These are phyloP conservation scores for Metarhizium rileyi DNA, from an alignment of 2,329 filamentous ascomycete genomes.

Conservation along the genomic window DNA sequence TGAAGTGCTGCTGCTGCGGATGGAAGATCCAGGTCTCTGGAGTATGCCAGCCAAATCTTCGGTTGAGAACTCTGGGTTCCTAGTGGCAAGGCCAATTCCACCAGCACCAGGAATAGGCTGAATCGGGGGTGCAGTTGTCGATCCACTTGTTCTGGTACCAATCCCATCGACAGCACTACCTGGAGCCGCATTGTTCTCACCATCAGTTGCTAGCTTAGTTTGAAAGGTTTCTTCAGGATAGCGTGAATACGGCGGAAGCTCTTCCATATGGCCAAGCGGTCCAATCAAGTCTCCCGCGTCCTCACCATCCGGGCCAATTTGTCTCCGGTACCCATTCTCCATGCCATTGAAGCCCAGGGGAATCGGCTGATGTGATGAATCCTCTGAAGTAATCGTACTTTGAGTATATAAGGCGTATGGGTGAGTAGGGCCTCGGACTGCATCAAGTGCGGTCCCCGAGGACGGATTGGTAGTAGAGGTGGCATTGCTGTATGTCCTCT, in stretches of 20 bases:
- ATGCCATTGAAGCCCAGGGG: conserved; percentile 68
- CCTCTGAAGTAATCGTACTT: conserved; percentile 51
- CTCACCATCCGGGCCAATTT: conserved; percentile 70
- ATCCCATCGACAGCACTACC: background rate
- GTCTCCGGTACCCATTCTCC: conserved; percentile 57
- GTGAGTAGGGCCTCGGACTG: conserved; percentile 61
- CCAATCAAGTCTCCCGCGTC: conserved; percentile 82
- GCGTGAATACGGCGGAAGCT: conserved; percentile 81
- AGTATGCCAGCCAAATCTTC: conserved; percentile 38
- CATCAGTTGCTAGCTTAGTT: conserved; percentile 23
- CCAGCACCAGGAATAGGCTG: conserved; percentile 45
- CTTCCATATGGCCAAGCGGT: conserved; percentile 80
- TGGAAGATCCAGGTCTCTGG: conserved; percentile 36
- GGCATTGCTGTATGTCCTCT: conserved; percentile 59
- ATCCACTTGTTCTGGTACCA: background rate
- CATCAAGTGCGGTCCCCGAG: conserved; percentile 42
- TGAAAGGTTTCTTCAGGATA: conserved; percentile 67
- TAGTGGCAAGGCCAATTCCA: conserved; percentile 49
- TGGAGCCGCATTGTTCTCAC: conserved; percentile 11
- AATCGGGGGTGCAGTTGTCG: background rate
- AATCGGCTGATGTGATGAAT: conserved; percentile 35
- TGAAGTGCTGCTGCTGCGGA: conserved; percentile 38
- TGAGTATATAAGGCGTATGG: conserved; percentile 84
- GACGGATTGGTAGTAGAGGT: conserved; percentile 55
- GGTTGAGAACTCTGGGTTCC: conserved; percentile 51